Conservation (phyloP, 352 stramenopile genomes). For the Pythium coloratum region DNA sequence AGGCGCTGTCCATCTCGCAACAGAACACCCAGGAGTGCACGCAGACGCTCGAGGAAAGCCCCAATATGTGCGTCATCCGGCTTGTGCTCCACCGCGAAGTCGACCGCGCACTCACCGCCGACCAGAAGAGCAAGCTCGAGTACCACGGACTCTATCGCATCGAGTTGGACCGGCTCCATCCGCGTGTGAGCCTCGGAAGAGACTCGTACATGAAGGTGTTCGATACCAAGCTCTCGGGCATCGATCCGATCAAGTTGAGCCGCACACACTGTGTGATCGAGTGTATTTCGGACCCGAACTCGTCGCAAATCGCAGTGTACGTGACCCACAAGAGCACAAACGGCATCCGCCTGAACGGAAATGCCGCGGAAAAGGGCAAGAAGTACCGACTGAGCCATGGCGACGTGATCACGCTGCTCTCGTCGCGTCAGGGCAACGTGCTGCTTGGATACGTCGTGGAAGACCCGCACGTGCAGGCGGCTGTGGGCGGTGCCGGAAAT, state of each 20-base stretch:
- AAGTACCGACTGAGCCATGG: constrained; percentile 53
- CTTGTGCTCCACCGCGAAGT: constrained; percentile 70
- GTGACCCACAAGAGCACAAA: constrained; percentile 77
- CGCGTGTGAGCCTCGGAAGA: constrained; percentile 49
- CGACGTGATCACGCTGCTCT: constrained; percentile 78
- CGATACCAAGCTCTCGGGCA: constrained; percentile 48
- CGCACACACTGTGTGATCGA: constrained; percentile 63
- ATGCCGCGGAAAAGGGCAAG: constrained; percentile 47
- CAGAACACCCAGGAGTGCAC: constrained; percentile 77
- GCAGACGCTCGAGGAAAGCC: constrained; percentile 66
- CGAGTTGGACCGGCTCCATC: constrained; percentile 53
- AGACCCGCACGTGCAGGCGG: constrained; percentile 62
- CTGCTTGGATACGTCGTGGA: constrained; percentile 73
- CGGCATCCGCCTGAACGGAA: constrained; percentile 66
- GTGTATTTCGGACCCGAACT: constrained; percentile 42
- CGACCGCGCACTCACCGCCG: constrained; percentile 52
- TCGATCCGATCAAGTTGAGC: constrained; percentile 69
- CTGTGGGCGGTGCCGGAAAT: constrained; percentile 20
- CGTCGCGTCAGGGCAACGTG: constrained; percentile 53
- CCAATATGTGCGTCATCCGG: constrained; percentile 53
- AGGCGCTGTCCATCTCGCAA: constrained; percentile 71
- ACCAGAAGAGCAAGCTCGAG: constrained; percentile 57
- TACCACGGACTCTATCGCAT: constrained; percentile 55
- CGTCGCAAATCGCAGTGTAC: constrained; percentile 45
- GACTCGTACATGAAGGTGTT: constrained; percentile 58